Percentiles rank a stretch among this genome's conserved stretches.
Evolutionary conservation across 106 monocot species (phyloP).

Genomic region (Apostasia shenzhenica): DNA sequence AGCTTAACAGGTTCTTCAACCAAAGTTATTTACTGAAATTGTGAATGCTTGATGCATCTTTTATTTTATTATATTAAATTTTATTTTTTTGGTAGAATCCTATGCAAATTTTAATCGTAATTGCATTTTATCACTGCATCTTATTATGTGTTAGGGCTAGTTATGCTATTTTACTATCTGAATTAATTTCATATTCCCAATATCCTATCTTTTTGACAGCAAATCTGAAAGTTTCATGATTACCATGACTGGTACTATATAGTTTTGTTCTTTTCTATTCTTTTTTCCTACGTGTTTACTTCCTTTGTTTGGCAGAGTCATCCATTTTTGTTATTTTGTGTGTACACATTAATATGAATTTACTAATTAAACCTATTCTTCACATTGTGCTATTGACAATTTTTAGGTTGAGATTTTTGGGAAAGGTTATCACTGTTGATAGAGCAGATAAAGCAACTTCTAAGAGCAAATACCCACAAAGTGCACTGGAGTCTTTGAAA

Average conservation of each 20-base stretch:
- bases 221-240: no score
- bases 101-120: no score
- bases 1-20: constrained; percentile 59
- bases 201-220: no score
- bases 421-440: constrained; percentile 71
- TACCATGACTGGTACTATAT: no score
- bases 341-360: neutral
- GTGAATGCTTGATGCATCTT: neutral
- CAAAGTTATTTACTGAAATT: no score
- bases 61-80: neutral
- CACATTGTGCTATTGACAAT: neutral
- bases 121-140: neutral
- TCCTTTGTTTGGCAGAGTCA: no score
- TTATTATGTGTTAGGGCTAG: neutral
- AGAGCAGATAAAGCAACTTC: constrained; percentile 29
- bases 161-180: no score
- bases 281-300: no score
- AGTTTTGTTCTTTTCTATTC: no score
- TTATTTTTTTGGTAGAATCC: no score
- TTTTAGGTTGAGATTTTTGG: constrained; percentile 75
- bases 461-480: constrained; percentile 14
- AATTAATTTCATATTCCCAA: no score
- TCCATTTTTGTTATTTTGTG: no score
- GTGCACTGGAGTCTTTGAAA: constrained; percentile 12
- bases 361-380: neutral